phyloP scores from a whole-genome alignment of 179 eudicot genomes.

The Nepenthes alata region DNA sequence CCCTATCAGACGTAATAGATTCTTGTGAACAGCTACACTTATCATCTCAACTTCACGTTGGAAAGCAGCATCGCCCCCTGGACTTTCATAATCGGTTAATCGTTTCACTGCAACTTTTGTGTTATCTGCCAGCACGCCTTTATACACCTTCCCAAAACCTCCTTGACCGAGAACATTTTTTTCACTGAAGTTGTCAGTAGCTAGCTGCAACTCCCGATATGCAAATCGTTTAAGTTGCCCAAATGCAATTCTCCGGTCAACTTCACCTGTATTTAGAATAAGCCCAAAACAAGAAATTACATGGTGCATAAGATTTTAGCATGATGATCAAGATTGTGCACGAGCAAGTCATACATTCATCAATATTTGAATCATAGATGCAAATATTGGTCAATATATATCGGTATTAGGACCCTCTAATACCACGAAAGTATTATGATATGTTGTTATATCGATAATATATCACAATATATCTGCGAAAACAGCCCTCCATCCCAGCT shows the following conservation, averaged over 20 bases:
- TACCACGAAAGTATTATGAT: too few relatives aligned
- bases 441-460: too few relatives aligned
- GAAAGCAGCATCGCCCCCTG: conserved; percentile 91
- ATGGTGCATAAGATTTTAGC: too few relatives aligned
- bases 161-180: conserved; percentile 94
- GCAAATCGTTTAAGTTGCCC: conserved; percentile 89
- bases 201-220: conserved; percentile 86
- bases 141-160: conserved; percentile 96
- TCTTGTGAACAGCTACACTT: conserved; percentile 92
- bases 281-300: too few relatives aligned
- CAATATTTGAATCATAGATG: too few relatives aligned
- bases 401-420: too few relatives aligned
- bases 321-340: too few relatives aligned
- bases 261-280: conserved; percentile 48
- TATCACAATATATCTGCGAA: too few relatives aligned
- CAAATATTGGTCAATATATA: too few relatives aligned
- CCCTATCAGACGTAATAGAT: conserved; percentile 75
- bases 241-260: conserved; percentile 76
- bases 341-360: too few relatives aligned
- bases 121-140: conserved; percentile 70
- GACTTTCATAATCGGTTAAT: conserved; percentile 73
- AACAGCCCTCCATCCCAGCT: too few relatives aligned
- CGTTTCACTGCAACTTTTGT: conserved; percentile 91
- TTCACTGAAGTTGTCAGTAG: conserved; percentile 83
- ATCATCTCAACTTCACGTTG: conserved; percentile 99